Percentiles rank a stretch among this genome's conserved stretches.
These are phyloP conservation scores for Globisporangium lucens DNA, from an alignment of 352 stramenopile genomes.

Conservation along the genomic window DNA sequence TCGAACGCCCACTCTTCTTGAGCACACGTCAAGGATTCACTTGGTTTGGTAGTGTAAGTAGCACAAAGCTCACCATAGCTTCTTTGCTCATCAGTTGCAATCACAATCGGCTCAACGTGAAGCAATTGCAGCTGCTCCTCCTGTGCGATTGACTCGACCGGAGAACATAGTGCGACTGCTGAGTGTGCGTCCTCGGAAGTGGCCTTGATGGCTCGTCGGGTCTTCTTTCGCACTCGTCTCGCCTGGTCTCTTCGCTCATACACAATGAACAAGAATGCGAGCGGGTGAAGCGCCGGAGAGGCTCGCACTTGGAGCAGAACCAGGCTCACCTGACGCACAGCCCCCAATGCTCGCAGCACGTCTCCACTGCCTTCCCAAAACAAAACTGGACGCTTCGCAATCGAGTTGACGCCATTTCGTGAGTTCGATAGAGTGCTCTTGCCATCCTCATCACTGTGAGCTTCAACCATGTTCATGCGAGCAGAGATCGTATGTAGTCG, in stretches of 20 bases:
- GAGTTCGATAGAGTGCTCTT: not conserved
- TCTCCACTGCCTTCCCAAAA: not conserved
- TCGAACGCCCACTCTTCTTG: not conserved
- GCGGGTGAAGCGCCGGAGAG: not conserved
- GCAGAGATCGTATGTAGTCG: not conserved
- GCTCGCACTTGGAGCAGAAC: not conserved
- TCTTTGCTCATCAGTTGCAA: not conserved
- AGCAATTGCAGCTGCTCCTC: not conserved
- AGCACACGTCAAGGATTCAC: not conserved
- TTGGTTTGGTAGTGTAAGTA: too few species aligned
- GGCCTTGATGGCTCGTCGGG: not conserved
- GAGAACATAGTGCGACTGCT: not conserved
- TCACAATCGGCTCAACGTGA: not conserved
- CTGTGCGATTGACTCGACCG: not conserved
- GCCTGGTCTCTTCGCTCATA: slow-evolving; percentile 1
- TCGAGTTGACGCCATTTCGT: not conserved
- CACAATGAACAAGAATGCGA: slow-evolving; percentile 3
- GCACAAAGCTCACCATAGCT: not conserved
- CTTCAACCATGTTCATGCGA: not conserved
- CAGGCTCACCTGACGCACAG: not conserved
- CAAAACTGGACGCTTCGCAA: not conserved
- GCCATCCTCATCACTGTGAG: not conserved
- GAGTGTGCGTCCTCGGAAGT: not conserved
- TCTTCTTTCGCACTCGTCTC: not conserved
- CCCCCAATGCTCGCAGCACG: not conserved